Conservation (phyloP, 2,329 filamentous ascomycete species). For the Verticillium albo-atrum region DNA sequence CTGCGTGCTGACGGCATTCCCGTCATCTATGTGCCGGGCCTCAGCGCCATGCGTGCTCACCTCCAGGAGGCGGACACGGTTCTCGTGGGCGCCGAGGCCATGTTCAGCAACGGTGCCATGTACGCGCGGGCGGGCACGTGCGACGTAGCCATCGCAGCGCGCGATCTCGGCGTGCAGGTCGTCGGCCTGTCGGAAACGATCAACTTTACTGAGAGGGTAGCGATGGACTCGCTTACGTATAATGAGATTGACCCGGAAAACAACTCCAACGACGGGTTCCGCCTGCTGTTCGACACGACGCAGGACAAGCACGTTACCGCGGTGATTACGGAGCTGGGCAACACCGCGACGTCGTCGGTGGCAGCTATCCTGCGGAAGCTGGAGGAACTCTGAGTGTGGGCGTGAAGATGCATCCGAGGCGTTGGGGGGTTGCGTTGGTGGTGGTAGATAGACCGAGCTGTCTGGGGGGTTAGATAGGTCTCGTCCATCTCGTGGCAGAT, state of each 20-base stretch:
- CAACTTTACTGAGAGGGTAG: slow-evolving; percentile 84
- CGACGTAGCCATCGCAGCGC: slow-evolving; percentile 78
- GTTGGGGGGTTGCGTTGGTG: neutral
- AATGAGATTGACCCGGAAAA: slow-evolving; percentile 84
- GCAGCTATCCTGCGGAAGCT: slow-evolving; percentile 57
- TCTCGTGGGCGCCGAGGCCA: slow-evolving; percentile 85
- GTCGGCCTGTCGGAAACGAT: slow-evolving; percentile 90
- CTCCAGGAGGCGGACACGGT: slow-evolving; percentile 67
- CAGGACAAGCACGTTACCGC: slow-evolving; percentile 81
- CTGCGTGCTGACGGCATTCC: slow-evolving; percentile 62
- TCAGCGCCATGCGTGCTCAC: slow-evolving; percentile 71
- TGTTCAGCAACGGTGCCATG: slow-evolving; percentile 91
- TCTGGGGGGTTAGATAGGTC: neutral
- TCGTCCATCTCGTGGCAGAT: neutral
- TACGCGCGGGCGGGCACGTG: slow-evolving; percentile 86
- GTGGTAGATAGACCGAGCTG: neutral
- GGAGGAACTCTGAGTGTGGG: slow-evolving; percentile 44
- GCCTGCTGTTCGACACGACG: slow-evolving; percentile 88
- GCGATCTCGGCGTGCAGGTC: slow-evolving; percentile 71
- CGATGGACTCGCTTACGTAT: slow-evolving; percentile 85
- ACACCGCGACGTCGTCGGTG: slow-evolving; percentile 79
- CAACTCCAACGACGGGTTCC: slow-evolving; percentile 50
- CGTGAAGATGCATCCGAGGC: neutral
- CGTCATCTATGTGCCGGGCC: slow-evolving; percentile 73
- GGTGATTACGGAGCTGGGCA: slow-evolving; percentile 88